Base-by-base conservation (phyloP, 2,329 filamentous ascomycete species). In the Scedosporium aurantiacum region DNA sequence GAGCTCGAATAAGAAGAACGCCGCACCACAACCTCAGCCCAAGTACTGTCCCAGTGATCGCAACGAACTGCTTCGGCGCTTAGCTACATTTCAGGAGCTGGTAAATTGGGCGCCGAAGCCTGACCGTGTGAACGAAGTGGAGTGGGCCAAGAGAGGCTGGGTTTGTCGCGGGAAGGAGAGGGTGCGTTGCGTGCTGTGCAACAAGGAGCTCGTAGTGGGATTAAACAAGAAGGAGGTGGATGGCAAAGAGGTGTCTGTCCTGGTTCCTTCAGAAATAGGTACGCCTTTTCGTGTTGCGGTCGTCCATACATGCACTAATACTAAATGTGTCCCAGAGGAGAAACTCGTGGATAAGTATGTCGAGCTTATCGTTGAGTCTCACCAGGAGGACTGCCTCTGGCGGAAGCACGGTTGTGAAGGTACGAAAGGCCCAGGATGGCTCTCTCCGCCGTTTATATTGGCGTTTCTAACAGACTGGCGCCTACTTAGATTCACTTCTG, bases 61-160 rank as follows among this genome's bases (percentile, higher is more conserved):
- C 60, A 84, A 86, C 45, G 85, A 90, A 66, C 91, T 97, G 64
- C 79, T 97, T 10, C 84, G 82, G 67, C 80, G 94, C 25, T 79
- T 99, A 28, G 88, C 88, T 63, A 95, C 91, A 0, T 99, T 96
- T 70, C 89, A 93, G 69, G 91, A 93, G 66, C 86, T 97, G 57
- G 94, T 91, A 60, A 84, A 89, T 70, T 99, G 93, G 93, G 88
- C 89, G n/a, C 89, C 90, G 0, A 97, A 97, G 71, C 92, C 94
- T 0, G 84, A 92, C 60, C 80, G 79, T 40, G 86, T 97, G 67
- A 91, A 85, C 70, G 94, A 97, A 74, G 86, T 97, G 6, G 88
- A 91, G 71, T 99, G 94, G 94, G 92, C 92, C 0, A 96, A 93
- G 77, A 79, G 89, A 63, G 93, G 93, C 0, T 99, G 94, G 93